phyloP scores from a whole-genome alignment of 2,329 filamentous ascomycete genomes.

The Colletotrichum musae region DNA sequence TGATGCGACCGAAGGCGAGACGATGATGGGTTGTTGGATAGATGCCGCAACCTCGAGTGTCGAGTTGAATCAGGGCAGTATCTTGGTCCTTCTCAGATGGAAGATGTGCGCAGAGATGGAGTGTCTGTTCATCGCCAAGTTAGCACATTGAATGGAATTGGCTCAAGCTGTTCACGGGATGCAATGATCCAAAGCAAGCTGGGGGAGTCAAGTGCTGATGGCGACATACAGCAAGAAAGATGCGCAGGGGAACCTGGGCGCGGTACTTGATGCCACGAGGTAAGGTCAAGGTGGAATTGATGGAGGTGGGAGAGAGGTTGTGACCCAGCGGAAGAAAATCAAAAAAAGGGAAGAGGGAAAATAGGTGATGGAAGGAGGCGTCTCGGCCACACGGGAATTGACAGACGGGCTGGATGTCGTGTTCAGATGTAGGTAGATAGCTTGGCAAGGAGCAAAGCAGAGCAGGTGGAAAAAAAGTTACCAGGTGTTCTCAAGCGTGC shows the following conservation, averaged over 20 bases:
- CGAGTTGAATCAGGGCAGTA: slow-evolving; percentile 10
- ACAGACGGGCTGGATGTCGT: slow-evolving; percentile 39
- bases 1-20: slow-evolving; percentile 5
- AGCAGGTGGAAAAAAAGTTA: slow-evolving; percentile 37
- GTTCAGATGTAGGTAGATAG: slow-evolving; percentile 37
- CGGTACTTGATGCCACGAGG: slow-evolving; percentile 30
- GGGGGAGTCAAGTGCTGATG: slow-evolving; percentile 8
- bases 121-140: slow-evolving; percentile 11
- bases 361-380: slow-evolving; percentile 37
- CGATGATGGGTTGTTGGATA: slow-evolving; percentile 20
- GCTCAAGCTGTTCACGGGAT: slow-evolving; percentile 15
- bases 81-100: slow-evolving; percentile 15
- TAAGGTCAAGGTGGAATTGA: slow-evolving; percentile 42
- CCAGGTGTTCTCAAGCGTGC: slow-evolving; percentile 44
- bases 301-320: slow-evolving; percentile 18
- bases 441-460: slow-evolving; percentile 36
- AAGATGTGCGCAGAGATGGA: slow-evolving; percentile 6
- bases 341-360: slow-evolving; percentile 36
- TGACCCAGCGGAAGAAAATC: slow-evolving; percentile 1
- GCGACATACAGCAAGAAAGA: slow-evolving; percentile 30
- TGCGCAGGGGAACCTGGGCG: slow-evolving; percentile 27
- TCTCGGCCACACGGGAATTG: slow-evolving; percentile 37
- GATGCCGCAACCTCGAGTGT: slow-evolving; percentile 20
- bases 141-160: slow-evolving; percentile 12
- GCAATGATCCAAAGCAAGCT: slow-evolving; percentile 17